Conservation (phyloP, 2,329 filamentous ascomycete genomes). For the Lasiodiplodia citricola region DNA sequence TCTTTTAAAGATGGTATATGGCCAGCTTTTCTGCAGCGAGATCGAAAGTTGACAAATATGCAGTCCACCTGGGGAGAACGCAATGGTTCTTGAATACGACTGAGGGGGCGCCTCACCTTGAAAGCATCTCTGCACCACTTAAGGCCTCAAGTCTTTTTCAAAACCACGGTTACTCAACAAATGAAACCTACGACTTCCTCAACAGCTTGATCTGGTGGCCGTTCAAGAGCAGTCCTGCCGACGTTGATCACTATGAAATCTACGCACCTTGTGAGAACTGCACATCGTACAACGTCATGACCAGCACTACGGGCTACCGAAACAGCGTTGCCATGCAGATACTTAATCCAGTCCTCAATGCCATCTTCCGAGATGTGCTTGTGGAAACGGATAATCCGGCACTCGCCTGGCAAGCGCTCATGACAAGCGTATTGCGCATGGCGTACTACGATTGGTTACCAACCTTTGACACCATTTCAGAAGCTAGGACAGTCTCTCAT, state of each 20-base stretch:
- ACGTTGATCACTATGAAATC: not conserved
- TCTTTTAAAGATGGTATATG: not conserved
- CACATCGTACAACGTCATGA: not conserved
- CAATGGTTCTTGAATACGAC: slow-evolving; percentile 5
- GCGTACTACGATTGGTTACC: slow-evolving; percentile 1
- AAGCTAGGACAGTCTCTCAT: not conserved
- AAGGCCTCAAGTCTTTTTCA: not conserved
- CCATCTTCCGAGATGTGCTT: slow-evolving; percentile 2
- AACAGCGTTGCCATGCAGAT: not conserved
- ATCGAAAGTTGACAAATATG: not conserved
- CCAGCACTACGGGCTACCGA: not conserved
- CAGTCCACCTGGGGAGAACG: not conserved
- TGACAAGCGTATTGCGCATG: not conserved
- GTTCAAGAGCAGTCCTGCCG: not conserved
- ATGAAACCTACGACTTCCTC: slow-evolving; percentile 7
- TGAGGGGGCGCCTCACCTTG: no score
- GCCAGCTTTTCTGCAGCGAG: no score
- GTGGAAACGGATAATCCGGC: slow-evolving; percentile 1
- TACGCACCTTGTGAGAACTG: not conserved
- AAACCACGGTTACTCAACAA: not conserved
- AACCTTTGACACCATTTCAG: not conserved
- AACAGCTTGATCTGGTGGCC: not conserved
- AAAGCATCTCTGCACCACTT: no score
- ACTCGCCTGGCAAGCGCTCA: not conserved
- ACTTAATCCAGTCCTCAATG: not conserved